These are phyloP conservation scores for Sechiopsis laciniata DNA, from an alignment of 306 rosid species.

Conservation along the genomic window DNA sequence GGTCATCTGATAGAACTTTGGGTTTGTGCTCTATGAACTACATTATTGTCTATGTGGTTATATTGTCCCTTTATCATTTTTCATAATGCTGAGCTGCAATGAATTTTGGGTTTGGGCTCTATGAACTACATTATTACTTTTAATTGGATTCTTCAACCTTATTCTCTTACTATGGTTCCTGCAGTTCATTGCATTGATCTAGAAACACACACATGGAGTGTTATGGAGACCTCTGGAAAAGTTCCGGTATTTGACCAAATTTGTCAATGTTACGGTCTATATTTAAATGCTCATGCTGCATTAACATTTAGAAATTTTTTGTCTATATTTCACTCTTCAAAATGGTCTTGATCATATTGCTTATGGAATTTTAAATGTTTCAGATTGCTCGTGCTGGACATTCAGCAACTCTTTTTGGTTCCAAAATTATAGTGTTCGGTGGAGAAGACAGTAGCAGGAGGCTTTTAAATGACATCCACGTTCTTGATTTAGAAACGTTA, in stretches of 20 bases:
- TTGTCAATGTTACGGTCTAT: constrained; percentile 20
- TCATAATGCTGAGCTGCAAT: neutral
- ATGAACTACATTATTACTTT: neutral
- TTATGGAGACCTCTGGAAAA: constrained; percentile 68
- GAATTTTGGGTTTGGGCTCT: neutral
- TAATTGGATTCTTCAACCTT: constrained; percentile 27
- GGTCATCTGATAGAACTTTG: constrained; percentile 45
- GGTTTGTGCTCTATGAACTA: constrained; percentile 45
- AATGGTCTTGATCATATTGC: constrained; percentile 16
- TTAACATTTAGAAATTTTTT: neutral
- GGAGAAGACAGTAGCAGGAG: constrained; percentile 86
- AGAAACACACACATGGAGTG: constrained; percentile 53
- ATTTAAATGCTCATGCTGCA: constrained; percentile 25
- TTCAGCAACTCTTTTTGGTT: constrained; percentile 77
- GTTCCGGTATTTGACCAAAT: constrained; percentile 57
- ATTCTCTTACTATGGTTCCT: constrained; percentile 32
- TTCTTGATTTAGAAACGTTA: constrained; percentile 83
- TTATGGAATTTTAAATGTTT: constrained; percentile 24
- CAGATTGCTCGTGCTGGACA: constrained; percentile 84
- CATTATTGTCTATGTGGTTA: constrained; percentile 15
- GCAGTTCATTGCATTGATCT: constrained; percentile 75
- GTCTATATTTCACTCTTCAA: constrained; percentile 15
- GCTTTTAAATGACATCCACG: constrained; percentile 65
- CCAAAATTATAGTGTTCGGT: constrained; percentile 79
- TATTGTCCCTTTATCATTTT: neutral